Base-by-base conservation (phyloP, 495 filamentous ascomycete genomes). In the Aspergillus coremiiformis region DNA sequence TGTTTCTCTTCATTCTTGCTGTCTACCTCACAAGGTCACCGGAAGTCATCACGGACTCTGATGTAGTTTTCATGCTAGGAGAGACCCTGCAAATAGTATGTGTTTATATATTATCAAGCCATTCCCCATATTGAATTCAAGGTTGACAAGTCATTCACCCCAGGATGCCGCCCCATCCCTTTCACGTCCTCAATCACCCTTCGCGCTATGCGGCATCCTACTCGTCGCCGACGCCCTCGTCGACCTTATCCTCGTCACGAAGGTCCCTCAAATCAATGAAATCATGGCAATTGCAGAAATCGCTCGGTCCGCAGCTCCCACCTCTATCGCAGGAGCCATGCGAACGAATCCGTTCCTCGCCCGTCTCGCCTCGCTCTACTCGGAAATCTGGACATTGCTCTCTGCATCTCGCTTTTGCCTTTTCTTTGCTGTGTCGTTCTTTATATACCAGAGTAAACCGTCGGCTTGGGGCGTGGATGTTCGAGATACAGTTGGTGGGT, bases 21-120 rank as follows among this genome's bases (percentile, higher is more conserved):
- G 90, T 84, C 68, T 89, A 90, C 77, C 84, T 95, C 71, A 77
- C 90, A 62, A 84, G 78, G 46, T 80, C 76, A 22, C 90, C 90
- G 3, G 63, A 67, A 32, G 69, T 75, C 51, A 77, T 96, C 54
- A 80, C 84, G 39, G 84, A 93, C 61, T 89, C 90, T 49, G 84
- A 87, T 39, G 58, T 95, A 9, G 87, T 95, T 46, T 91, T 82
- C 59, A 79, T 96, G 37, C 70, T 95, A 12, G 90, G 90, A 39
- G 89, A 93, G 65, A 77, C 88, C 39, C 83, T 93, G 80, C 78
- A 81, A 53, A 77, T 94, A 53, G 86, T 88, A 80, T 27, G 73
- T n/a, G n/a, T 64, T 30, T 27, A 21, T 47, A 29, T 44, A 39
- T 26, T n/a, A n/a, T n/a, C n/a, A n/a, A n/a, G n/a, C n/a, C n/a